These are phyloP conservation scores for Pittosporum tobira DNA, from an alignment of 129 eudicot species.

Conservation along the genomic window DNA sequence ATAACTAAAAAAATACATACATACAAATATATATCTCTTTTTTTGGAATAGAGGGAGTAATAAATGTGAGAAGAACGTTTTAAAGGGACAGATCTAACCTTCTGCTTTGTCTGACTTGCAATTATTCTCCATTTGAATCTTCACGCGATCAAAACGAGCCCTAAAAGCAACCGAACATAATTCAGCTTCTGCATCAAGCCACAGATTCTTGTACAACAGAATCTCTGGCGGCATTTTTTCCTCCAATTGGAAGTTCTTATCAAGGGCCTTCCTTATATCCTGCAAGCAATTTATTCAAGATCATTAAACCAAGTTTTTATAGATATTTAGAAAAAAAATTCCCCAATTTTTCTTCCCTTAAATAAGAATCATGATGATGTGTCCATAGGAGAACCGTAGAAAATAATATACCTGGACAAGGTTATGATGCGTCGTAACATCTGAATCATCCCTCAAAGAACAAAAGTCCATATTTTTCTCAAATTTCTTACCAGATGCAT, in stretches of 20 bases:
- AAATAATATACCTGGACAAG: constrained; percentile 48
- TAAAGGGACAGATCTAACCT: constrained; percentile 13
- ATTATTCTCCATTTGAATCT: constrained; percentile 49
- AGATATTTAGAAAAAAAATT: background rate
- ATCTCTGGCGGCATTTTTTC: constrained; percentile 37
- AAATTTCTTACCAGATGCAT: constrained; percentile 23
- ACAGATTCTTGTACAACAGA: constrained; percentile 52
- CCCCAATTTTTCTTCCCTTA: background rate
- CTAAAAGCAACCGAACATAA: constrained; percentile 47
- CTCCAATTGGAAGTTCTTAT: constrained; percentile 39
- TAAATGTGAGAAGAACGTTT: background rate
- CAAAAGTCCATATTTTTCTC: constrained; percentile 16
- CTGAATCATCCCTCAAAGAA: constrained; percentile 25
- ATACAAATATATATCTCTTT: too few relatives aligned
- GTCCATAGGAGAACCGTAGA: background rate
- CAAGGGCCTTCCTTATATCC: constrained; percentile 59
- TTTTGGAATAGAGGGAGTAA: too few relatives aligned
- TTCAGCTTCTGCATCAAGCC: constrained; percentile 95
- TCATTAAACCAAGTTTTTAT: background rate
- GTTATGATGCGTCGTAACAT: constrained; percentile 29
- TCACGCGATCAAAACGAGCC: constrained; percentile 64
- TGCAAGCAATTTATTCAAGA: constrained; percentile 19
- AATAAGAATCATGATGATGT: background rate
- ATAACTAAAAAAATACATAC: too few relatives aligned
- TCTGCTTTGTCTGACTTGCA: constrained; percentile 9